Conservation (phyloP, 2,329 filamentous ascomycete species). For the Celoporthe dispersa region DNA sequence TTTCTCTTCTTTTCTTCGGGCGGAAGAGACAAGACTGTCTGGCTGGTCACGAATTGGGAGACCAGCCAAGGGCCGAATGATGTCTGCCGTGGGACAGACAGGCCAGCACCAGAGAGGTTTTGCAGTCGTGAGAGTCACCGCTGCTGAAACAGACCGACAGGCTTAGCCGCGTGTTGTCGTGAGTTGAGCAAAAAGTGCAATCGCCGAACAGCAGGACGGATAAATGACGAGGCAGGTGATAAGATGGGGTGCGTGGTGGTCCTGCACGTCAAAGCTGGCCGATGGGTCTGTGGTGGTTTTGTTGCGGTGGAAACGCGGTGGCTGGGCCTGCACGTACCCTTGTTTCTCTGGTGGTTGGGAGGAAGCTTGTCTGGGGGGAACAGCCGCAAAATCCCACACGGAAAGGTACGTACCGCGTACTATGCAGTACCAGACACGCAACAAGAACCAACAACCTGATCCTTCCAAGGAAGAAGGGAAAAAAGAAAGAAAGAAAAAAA, state of each 20-base stretch:
- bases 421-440: neutral
- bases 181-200: neutral
- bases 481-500: neutral
- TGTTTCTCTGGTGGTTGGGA: constrained; percentile 27
- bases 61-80: constrained; percentile 35
- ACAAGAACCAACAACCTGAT: neutral
- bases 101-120: constrained; percentile 1
- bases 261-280: constrained; percentile 21
- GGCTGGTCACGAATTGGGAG: constrained; percentile 35
- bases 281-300: constrained; percentile 19
- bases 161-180: neutral
- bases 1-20: too few relatives aligned
- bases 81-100: constrained; percentile 12
- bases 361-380: constrained; percentile 9
- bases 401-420: too few relatives aligned
- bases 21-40: neutral
- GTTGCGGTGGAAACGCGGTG: constrained; percentile 31
- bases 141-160: neutral
- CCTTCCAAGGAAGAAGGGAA: neutral
- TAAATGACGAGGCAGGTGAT: neutral
- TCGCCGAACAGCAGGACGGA: constrained; percentile 1
- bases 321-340: constrained; percentile 25
- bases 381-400: neutral
- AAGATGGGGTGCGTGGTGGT: constrained; percentile 4
- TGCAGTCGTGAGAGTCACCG: neutral